A percentile compares a stretch with the other conserved stretches of the same genome.
Evolutionary conservation across 2,329 filamentous ascomycete genomes (phyloP).

Genomic region (Colletotrichum karsti): DNA sequence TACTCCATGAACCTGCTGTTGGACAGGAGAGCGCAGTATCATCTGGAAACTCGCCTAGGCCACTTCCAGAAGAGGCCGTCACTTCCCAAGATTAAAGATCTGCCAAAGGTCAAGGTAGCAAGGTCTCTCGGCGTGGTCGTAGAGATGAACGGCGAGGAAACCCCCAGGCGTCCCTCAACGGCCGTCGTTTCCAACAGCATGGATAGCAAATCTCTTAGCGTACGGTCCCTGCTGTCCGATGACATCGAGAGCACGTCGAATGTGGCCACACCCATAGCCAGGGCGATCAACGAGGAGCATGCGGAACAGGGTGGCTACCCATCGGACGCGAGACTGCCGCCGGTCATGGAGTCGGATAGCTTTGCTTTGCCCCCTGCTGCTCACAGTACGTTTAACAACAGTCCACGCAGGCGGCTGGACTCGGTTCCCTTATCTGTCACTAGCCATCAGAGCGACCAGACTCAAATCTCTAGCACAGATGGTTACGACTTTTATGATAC

Average conservation of each 20-base stretch:
- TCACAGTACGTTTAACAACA: constrained; percentile 44
- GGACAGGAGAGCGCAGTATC: constrained; percentile 62
- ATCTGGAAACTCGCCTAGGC: constrained; percentile 58
- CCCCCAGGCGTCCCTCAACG: constrained; percentile 40
- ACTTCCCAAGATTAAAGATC: constrained; percentile 36
- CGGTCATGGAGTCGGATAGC: constrained; percentile 59
- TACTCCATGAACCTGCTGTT: constrained; percentile 65
- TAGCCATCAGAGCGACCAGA: constrained; percentile 57
- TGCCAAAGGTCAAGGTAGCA: constrained; percentile 36
- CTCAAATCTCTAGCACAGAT: constrained; percentile 62
- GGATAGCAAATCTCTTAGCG: constrained; percentile 40
- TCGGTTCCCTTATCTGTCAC: constrained; percentile 59
- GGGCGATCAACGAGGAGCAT: constrained; percentile 54
- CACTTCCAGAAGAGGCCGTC: constrained; percentile 42
- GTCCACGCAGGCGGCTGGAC: constrained; percentile 54
- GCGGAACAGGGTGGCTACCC: constrained; percentile 35
- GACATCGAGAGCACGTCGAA: constrained; percentile 72
- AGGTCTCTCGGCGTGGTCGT: constrained; percentile 34
- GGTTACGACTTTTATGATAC: constrained; percentile 74
- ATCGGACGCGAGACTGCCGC: constrained; percentile 50
- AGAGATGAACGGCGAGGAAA: constrained; percentile 43
- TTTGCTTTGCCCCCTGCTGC: constrained; percentile 59
- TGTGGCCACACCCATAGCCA: constrained; percentile 65
- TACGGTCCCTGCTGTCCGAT: constrained; percentile 59
- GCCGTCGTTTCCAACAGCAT: constrained; percentile 38